These are phyloP conservation scores for Phytopythium montanum DNA, from an alignment of 352 stramenopile species.

Conservation along the genomic window DNA sequence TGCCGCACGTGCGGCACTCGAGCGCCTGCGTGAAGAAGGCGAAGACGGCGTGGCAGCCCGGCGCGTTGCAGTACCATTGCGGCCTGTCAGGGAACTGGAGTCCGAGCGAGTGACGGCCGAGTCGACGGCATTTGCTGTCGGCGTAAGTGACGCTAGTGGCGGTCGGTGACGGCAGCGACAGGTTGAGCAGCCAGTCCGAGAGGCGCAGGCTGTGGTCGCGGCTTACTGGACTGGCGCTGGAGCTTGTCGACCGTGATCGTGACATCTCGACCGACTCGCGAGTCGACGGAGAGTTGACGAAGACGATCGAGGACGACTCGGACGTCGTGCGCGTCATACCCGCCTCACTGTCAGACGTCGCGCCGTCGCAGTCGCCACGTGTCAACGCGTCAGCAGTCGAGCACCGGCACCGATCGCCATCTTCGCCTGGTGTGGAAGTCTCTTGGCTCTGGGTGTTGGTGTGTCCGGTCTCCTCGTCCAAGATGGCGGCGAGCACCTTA, in stretches of 20 bases:
- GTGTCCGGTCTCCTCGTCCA: neutral
- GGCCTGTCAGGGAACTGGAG: slow-evolving; percentile 59
- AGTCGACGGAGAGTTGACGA: slow-evolving; percentile 31
- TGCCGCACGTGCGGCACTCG: slow-evolving; percentile 43
- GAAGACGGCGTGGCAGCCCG: slow-evolving; percentile 59
- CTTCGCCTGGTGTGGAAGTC: neutral
- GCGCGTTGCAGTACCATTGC: slow-evolving; percentile 72
- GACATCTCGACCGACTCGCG: slow-evolving; percentile 23
- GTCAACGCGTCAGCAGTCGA: neutral
- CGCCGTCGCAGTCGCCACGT: neutral
- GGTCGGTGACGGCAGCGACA: neutral
- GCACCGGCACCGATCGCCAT: slow-evolving; percentile 1
- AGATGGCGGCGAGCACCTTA: neutral
- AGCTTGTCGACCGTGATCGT: slow-evolving; percentile 6
- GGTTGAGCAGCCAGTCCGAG: neutral
- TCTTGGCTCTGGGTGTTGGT: neutral
- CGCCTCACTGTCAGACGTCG: neutral
- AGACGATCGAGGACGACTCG: slow-evolving; percentile 46
- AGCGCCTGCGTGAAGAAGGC: slow-evolving; percentile 53
- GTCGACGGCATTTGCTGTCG: slow-evolving; percentile 4
- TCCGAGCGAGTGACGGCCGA: slow-evolving; percentile 1
- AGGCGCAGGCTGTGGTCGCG: neutral
- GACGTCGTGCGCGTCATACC: slow-evolving; percentile 30
- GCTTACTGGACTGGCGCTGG: neutral
- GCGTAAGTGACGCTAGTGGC: neutral